Base-by-base conservation (phyloP, 2,329 filamentous ascomycete species). In the Fusarium buxicola region DNA sequence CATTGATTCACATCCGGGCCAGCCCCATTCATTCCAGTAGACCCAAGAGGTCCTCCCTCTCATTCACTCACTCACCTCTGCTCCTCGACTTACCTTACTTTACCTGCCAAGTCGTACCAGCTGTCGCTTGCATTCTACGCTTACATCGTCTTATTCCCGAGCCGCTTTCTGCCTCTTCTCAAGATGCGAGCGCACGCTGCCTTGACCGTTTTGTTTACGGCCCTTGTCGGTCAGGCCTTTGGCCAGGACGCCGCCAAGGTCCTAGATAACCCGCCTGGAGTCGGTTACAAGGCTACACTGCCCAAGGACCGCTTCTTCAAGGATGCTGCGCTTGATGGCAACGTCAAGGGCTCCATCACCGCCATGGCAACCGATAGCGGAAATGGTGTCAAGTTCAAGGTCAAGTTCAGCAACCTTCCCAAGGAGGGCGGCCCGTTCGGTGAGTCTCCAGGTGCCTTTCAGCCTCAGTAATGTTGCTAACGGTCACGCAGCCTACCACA, bases 401-500 rank as follows among this genome's bases (percentile, higher is more conserved):
- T 88, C 63, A 75, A 79, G 28, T 84, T 90, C 69, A 81, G 78
- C 51, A 87, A 87, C 69, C 77, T 90, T 8, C 87, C 88, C 50
- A 77, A 79, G 10, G 76, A 79, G 55, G 81, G 81, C 38, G 85
- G 86, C 2, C 85, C 86, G 11, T 89, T 89, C 77, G 70, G 87
- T 89, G 78, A 69, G 84, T 80, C 36, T 8, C 18, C 4, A 12
- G 21, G 25, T 21, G 21, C 40, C 16, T 5, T 8, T 8, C 31
- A 21, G 12, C n/a, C 9, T 16, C n/a, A 13, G 7, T n/a, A 21
- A 38, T 39, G 68, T 40, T 30, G 31, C 63, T 66, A 36, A 66
- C 58, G 18, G 10, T 21, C 10, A 11, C 10, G 25, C 55, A 90
- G 89, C 80, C 57, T 94, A 92, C 78, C 91, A 94, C 74, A 79